A percentile compares a stretch with the other conserved stretches of the same genome.
phyloP scores from a whole-genome alignment of 129 eudicot genomes.

The Lactuca saligna region DNA sequence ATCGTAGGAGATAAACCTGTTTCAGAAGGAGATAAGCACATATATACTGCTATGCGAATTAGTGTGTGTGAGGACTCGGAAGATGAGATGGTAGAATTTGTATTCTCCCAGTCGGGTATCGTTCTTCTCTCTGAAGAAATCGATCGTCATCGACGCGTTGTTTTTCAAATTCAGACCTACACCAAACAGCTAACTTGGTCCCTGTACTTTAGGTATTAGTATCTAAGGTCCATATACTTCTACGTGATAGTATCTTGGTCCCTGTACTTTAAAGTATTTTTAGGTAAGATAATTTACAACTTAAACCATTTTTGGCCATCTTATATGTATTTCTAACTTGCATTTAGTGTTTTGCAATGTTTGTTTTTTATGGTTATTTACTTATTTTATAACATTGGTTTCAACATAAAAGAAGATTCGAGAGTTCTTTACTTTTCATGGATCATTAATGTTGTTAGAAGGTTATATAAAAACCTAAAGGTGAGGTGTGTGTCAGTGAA shows the following conservation, averaged over 20 bases:
- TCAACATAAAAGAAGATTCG: too few species aligned
- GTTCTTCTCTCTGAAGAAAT: constrained; percentile 27
- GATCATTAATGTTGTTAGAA: too few species aligned
- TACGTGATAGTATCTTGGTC: background rate
- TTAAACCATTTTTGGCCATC: background rate
- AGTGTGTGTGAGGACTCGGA: constrained; percentile 16
- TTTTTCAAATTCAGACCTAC: constrained; percentile 4
- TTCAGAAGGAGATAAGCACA: background rate
- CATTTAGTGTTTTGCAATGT: too few species aligned
- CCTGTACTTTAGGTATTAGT: constrained; percentile 1
- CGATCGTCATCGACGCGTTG: constrained; percentile 15
- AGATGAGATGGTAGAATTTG: constrained; percentile 10
- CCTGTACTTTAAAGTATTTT: background rate
- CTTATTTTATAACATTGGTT: too few species aligned
- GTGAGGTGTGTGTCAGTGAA: too few species aligned
- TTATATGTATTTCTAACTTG: background rate
- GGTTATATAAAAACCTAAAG: too few species aligned
- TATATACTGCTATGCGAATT: too few species aligned
- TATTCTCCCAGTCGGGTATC: constrained; percentile 15
- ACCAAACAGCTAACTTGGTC: background rate
- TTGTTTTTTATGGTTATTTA: too few species aligned
- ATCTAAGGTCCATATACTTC: background rate
- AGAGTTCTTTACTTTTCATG: too few species aligned
- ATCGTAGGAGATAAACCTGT: constrained; percentile 18
- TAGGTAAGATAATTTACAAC: background rate